Conservation (phyloP, 352 stramenopile species). For the Pythium phragmitis region DNA sequence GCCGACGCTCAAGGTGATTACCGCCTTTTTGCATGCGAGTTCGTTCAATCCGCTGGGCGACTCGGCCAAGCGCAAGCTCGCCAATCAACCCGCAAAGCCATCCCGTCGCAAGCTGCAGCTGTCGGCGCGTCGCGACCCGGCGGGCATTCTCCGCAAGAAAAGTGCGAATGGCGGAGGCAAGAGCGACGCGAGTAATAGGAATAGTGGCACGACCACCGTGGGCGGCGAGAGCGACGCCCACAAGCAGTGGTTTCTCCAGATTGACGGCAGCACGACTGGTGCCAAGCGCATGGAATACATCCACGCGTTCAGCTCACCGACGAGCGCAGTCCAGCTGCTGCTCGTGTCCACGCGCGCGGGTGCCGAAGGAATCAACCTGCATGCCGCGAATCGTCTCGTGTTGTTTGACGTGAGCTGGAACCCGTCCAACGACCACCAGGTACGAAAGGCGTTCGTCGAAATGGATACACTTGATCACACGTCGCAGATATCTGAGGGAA, state of each 20-base stretch:
- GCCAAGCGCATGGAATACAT: slow-evolving; percentile 86
- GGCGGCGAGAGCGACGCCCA: slow-evolving; percentile 4
- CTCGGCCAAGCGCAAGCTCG: no score
- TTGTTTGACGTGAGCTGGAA: slow-evolving; percentile 93
- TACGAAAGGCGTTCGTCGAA: slow-evolving; percentile 12
- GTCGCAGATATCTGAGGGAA: slow-evolving; percentile 12
- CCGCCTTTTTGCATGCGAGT: slow-evolving; percentile 59
- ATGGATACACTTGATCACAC: background rate
- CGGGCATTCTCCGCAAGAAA: slow-evolving; percentile 26
- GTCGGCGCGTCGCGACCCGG: slow-evolving; percentile 23
- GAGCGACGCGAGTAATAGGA: background rate
- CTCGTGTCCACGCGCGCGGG: slow-evolving; percentile 79
- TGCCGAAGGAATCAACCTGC: slow-evolving; percentile 88
- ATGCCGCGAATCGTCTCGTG: slow-evolving; percentile 88
- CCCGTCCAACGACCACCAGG: slow-evolving; percentile 88
- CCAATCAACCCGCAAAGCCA: no score
- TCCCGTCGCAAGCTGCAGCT: slow-evolving; percentile 6
- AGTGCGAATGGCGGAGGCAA: background rate
- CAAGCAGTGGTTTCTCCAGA: slow-evolving; percentile 78
- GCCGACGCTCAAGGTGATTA: slow-evolving; percentile 79
- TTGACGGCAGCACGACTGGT: slow-evolving; percentile 72
- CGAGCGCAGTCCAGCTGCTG: slow-evolving; percentile 62
- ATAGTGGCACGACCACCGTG: background rate
- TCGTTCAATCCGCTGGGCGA: slow-evolving; percentile 38
- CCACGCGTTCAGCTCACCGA: slow-evolving; percentile 62